Evolutionary conservation across 176 grass and related monocot genomes (phyloP), one percentile per base, ranked within the genome.

Genomic region (Oryza longistaminata): DNA sequence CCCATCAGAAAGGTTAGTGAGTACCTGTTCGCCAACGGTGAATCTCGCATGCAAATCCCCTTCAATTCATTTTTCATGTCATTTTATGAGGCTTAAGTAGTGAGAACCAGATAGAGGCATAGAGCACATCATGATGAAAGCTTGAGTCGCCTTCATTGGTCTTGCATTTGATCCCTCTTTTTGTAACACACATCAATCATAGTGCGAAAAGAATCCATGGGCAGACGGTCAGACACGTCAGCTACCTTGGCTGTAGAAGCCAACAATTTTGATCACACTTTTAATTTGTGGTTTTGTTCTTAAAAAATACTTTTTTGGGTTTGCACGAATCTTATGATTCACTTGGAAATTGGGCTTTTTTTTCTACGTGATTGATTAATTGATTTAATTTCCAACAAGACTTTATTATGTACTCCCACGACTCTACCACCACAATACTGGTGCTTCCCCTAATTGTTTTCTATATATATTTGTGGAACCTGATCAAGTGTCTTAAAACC

Each of bases 81-180:
- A 42, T 24, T 17, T 17, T 22, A 7, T 2, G 14, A 10, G 27
- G n/a, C 26, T 29, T 61, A 21, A 61, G 55, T n/a, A n/a, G n/a
- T 22, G n/a, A 10, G 9, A 24, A 1, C n/a, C n/a, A 19, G 21
- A 62, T n/a, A 12, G n/a, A n/a, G n/a, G n/a, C n/a, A n/a, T n/a
- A n/a, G 6, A 31, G 61, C 39, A 37, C 39, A 37, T 2, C 53
- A 58, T n/a, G 7, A 58, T 4, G 53, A n/a, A 27, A 26, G 34
- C 35, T n/a, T 44, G 21, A 17, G 71, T 87, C 78, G 45, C 62
- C 71, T 76, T 87, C 74, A 2, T 24, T 43, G 70, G 77, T 35
- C 50, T 77, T 43, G 21, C 29, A n/a, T 40, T 46, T 83, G 66
- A 14, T 29, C 29, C 50, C 15, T 78, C 74, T 53, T 83, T 88